A percentile compares a stretch with the other conserved stretches of the same genome.
These are phyloP conservation scores for Zygosaccharomyces sapae DNA, from an alignment of 1,139 yeast genomes.

Conservation along the genomic window DNA sequence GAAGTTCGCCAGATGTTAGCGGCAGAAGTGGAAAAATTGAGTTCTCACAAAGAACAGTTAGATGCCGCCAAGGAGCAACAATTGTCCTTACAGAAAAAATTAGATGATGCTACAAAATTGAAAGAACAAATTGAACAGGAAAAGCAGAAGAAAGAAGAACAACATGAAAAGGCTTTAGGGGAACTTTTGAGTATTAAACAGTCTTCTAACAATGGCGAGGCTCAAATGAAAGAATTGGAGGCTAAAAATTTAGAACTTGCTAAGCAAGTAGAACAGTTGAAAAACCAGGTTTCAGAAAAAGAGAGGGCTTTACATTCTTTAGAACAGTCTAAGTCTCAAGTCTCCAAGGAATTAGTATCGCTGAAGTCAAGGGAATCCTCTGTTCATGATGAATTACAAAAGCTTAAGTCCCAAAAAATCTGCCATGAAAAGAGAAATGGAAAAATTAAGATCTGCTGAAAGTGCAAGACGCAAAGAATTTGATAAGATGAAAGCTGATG, in stretches of 20 bases:
- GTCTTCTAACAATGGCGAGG: slow-evolving; percentile 23
- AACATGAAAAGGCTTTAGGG: slow-evolving; percentile 13
- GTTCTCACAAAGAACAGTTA: slow-evolving; percentile 26
- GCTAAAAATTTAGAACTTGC: slow-evolving; percentile 20
- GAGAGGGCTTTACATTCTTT: slow-evolving; percentile 17
- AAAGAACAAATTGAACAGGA: slow-evolving; percentile 39
- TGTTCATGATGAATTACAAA: slow-evolving; percentile 1
- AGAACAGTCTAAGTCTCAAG: slow-evolving; percentile 18
- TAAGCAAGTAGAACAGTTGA: slow-evolving; percentile 16
- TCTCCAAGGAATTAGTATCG: slow-evolving; percentile 3
- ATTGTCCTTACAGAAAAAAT: slow-evolving; percentile 20
- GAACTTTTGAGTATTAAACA: slow-evolving; percentile 36
- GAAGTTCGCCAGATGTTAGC: slow-evolving; percentile 35
- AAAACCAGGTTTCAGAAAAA: slow-evolving; percentile 15
- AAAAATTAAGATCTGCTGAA: slow-evolving; percentile 5
- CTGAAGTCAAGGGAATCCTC: slow-evolving; percentile 12
- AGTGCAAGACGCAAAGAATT: slow-evolving; percentile 12
- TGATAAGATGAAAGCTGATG: slow-evolving; percentile 11
- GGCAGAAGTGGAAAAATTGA: slow-evolving; percentile 23
- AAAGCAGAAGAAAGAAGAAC: slow-evolving; percentile 36
- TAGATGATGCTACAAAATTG: slow-evolving; percentile 34
- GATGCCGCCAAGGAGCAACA: slow-evolving; percentile 34
- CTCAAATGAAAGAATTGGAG: slow-evolving; percentile 22
- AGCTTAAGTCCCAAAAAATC: neutral
- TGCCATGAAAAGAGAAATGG: slow-evolving; percentile 3